Evolutionary conservation across 2,329 filamentous ascomycete genomes (phyloP), one percentile per base, ranked within the genome.

Genomic region (Epichloe uncinata): DNA sequence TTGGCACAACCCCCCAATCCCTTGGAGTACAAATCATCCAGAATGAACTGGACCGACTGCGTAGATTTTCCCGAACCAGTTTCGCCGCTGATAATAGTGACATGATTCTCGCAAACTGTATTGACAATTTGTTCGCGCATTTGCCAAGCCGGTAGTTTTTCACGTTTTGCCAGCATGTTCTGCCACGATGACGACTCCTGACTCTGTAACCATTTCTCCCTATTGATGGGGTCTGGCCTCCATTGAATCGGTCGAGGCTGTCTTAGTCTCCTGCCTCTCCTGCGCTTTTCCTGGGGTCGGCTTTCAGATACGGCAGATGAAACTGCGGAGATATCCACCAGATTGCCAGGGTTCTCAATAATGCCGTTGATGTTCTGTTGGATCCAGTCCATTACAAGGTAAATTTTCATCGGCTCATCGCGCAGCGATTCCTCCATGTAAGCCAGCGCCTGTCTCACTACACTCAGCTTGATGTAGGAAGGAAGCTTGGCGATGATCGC

Each of bases 51-150:
- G 35, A 97, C 88, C 2, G 88, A 93, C 65, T 98, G 93, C 0
- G 93, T 97, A 45, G 87, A 95, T 67, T 98, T 98, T 61, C 93
- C 93, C 16, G 88, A 95, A 48, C 93, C 93, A 4, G 93, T 98
- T 68, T 97, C 93, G 57, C 93, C 93, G 42, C 90, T 94, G 58
- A 98, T 93, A 60, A 98, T 96, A 1, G 88, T 95, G 47, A 98
- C 89, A 65, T 96, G 84, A 60, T 91, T 81, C 4, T 75, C 71
- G 41, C 76, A 76, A 45, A 98, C 86, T 0, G 86, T 85, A 18
- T 77, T 66, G 9, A 97, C 79, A 33, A 98, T 87, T 1, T 76
- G 73, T 18, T 91, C 82, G 58, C 80, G 82, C 58, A 93, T 80
- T 52, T 79, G 78, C 93, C 93, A 98, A 2, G 93, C 93, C 3